Conservation (phyloP, 1,284 basidiomycete genomes). For the Tetrapyrgos nigripes region DNA sequence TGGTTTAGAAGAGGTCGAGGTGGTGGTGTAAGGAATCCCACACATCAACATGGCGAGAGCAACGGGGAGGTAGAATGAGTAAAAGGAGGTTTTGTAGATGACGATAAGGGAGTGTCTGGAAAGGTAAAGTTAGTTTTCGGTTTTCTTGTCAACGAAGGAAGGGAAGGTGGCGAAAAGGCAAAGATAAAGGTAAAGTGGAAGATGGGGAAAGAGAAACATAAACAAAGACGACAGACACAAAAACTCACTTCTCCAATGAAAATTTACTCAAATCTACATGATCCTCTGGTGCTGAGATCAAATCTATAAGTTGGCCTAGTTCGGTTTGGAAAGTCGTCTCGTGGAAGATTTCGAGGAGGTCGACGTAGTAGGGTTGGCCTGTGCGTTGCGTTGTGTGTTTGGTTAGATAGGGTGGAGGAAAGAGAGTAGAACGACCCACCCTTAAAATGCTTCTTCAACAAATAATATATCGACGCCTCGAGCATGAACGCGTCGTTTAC, state of each 20-base stretch:
- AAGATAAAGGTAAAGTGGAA: slow-evolving; percentile 13
- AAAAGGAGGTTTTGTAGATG: slow-evolving; percentile 97
- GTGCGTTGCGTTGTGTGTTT: too few relatives aligned
- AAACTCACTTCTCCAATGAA: slow-evolving; percentile 76
- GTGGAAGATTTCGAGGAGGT: slow-evolving; percentile 91
- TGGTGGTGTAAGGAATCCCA: slow-evolving; percentile 63
- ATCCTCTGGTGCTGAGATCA: slow-evolving; percentile 95
- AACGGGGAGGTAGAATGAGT: slow-evolving; percentile 99
- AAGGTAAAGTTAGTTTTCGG: background rate
- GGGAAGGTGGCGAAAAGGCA: too few relatives aligned
- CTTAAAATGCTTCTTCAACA: slow-evolving; percentile 91
- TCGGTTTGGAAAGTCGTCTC: slow-evolving; percentile 96
- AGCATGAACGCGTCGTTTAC: slow-evolving; percentile 99
- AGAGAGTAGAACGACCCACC: too few relatives aligned
- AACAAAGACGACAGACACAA: background rate
- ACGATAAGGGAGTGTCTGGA: slow-evolving; percentile 91
- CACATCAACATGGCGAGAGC: slow-evolving; percentile 90
- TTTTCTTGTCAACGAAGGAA: too few relatives aligned
- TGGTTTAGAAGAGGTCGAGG: slow-evolving; percentile 17
- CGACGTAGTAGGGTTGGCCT: slow-evolving; percentile 74
- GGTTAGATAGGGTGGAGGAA: too few relatives aligned
- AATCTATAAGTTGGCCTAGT: slow-evolving; percentile 94
- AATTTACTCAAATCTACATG: slow-evolving; percentile 89
- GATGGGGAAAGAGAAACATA: background rate
- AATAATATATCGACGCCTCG: slow-evolving; percentile 91